Conservation (phyloP, 768 basidiomycete genomes). For the Cubamyces sp. region DNA sequence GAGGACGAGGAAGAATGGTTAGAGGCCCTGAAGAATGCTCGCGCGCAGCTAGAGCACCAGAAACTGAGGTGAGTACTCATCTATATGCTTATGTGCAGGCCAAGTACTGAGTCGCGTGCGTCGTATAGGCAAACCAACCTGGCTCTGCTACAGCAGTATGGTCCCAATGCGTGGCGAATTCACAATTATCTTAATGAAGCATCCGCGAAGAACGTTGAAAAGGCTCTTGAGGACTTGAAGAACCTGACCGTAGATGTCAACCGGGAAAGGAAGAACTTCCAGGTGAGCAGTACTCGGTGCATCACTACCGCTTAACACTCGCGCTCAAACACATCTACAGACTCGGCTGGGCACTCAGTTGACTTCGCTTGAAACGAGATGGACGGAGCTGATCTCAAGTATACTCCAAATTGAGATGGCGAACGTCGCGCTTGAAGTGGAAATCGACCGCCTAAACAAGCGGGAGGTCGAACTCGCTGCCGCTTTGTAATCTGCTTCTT, state of each 20-base stretch:
- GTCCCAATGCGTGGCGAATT: conserved; percentile 88
- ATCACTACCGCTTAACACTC: neutral
- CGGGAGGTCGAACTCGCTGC: conserved; percentile 65
- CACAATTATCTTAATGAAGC: conserved; percentile 88
- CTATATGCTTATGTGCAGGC: neutral
- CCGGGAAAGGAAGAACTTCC: conserved; percentile 82
- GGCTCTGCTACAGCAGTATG: conserved; percentile 82
- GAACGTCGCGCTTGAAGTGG: conserved; percentile 83
- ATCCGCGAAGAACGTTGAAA: conserved; percentile 72
- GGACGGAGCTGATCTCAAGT: conserved; percentile 91
- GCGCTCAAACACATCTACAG: conserved; percentile 42
- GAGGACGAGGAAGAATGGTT: conserved; percentile 80
- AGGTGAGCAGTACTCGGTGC: conserved; percentile 50
- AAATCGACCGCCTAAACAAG: conserved; percentile 64
- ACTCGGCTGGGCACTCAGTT: conserved; percentile 80
- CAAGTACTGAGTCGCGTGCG: neutral
- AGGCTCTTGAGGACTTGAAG: conserved; percentile 74
- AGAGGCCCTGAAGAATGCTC: conserved; percentile 72
- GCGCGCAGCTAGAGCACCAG: conserved; percentile 86
- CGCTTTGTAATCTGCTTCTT: conserved; percentile 14
- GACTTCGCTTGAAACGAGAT: conserved; percentile 79
- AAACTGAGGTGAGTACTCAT: conserved; percentile 60
- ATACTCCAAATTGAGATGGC: conserved; percentile 97
- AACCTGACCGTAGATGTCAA: conserved; percentile 85
- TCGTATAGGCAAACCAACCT: conserved; percentile 76